Evolutionary conservation across 2,329 filamentous ascomycete species (phyloP), one percentile per base, ranked within the genome.

Genomic region (Fusarium sp.): DNA sequence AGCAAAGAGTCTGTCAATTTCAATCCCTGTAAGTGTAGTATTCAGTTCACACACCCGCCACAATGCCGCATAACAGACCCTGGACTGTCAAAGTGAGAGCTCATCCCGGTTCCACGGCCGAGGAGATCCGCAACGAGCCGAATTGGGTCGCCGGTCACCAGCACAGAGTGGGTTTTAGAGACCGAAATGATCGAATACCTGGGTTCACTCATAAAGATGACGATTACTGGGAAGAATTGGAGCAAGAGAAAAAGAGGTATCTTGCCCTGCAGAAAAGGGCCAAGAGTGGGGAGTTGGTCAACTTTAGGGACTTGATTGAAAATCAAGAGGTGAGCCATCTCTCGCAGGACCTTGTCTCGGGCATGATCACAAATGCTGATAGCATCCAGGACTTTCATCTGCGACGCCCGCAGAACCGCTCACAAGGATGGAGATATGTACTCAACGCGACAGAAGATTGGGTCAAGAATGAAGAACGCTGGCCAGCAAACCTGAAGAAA

Each of bases 341-440:
- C 8, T 11, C 19, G 9, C n/a, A 14, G 22, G 3, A 4, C 3
- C 19, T 21, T 3, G 7, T 13, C 2, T 22, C 14, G 19, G 4
- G 10, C 28, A 28, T 10, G 17, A 17, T 34, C 15, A 14, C 13
- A 34, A 14, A 7, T 17, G 4, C 14, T 22, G 17, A 22, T 17
- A 17, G 7, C 2, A 5, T 7, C 21, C 4, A 43, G 40, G 40
- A 43, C 21, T 43, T 43, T 26, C 40, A 43, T 24, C 40, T 85
- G 6, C 65, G 76, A 1, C 75, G 81, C 44, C 83, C 83, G 0
- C 78, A 82, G 19, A 79, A 82, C 33, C 80, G 81, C 54, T 81
- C 83, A 5, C 52, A 79, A 6, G 82, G 83, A 9, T 87, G 85
- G 84, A 76, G 85, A 36, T 85, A 83, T 67, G 82, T 86, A 13